Evolutionary conservation across 306 rosid genomes (phyloP), one percentile per base, ranked within the genome.

Genomic region (Alnus rubra): DNA sequence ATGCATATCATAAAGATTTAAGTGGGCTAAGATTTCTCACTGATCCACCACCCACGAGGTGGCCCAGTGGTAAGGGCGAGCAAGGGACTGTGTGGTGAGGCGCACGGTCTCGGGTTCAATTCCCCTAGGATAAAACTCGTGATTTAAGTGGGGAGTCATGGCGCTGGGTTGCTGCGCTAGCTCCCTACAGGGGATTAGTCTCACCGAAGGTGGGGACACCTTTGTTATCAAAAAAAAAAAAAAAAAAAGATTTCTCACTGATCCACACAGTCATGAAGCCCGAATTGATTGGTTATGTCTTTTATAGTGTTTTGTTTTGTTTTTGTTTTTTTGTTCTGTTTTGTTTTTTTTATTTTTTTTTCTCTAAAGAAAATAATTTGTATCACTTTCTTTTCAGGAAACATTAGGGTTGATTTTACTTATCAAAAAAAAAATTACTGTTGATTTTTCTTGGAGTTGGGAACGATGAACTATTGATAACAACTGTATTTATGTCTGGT

Each of bases 401-500:
- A n/a, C 18, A 3, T 31, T 67, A 68, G 31, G 9, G 31, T 68
- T 44, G 45, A 63, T 63, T 42, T 68, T 68, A 42, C 15, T 39
- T 42, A 23, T 23, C 28, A 23, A 23, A 23, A 23, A 23, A 67
- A 67, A n/a, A 9, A 3, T 31, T 67, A 68, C 15, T n/a, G 31
- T 68, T 44, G 45, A 63, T 63, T 42, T 68, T 68, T 68, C 15
- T 39, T 42, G 33, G 7, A 16, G 72, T 68, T 68, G n/a, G 13
- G 72, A 62, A 31, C 3, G 72, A 39, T 39, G 51, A 18, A 10
- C 28, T 68, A 51, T 68, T 39, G 12, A 8, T 68, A 9, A 68
- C n/a, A 67, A 68, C 14, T 49, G 39, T 44, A 68, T 54, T 80
- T 76, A 37, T 74, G 45, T 71, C 81, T 59, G 58, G 75, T 64